Percentiles rank a stretch among this genome's conserved stretches.
Conservation (phyloP, 306 rosid species). For the Ziziphus jujuba region DNA sequence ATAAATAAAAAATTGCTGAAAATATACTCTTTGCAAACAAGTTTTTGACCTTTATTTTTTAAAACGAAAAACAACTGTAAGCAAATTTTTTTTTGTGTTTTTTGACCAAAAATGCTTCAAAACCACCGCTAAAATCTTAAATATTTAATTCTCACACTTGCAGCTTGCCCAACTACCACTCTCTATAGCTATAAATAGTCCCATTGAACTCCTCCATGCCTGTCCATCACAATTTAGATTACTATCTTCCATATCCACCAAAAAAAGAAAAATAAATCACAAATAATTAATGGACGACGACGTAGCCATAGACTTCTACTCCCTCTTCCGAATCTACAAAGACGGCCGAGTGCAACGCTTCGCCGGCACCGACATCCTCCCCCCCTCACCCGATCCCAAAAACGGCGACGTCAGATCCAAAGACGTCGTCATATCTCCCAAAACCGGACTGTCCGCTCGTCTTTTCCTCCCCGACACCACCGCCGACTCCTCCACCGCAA, state of each 20-base stretch:
- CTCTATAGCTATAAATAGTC: too few species aligned
- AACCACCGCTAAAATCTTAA: too few species aligned
- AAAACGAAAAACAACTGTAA: too few species aligned
- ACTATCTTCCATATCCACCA: too few species aligned
- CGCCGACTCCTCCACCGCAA: slow-evolving; percentile 13
- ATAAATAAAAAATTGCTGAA: too few species aligned
- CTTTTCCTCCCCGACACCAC: slow-evolving; percentile 25
- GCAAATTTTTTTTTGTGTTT: too few species aligned
- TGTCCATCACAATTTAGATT: too few species aligned
- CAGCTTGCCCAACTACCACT: background rate
- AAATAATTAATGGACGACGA: background rate
- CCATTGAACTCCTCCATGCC: too few species aligned
- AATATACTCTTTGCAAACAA: too few species aligned
- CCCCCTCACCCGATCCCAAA: slow-evolving; percentile 32
- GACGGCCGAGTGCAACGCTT: slow-evolving; percentile 30
- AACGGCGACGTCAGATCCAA: slow-evolving; percentile 41
- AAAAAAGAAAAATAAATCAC: too few species aligned
- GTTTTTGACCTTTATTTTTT: too few species aligned
- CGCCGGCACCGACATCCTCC: slow-evolving; percentile 19
- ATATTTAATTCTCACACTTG: background rate
- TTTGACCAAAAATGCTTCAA: too few species aligned
- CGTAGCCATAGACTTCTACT: background rate
- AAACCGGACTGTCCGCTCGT: slow-evolving; percentile 31
- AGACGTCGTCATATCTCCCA: slow-evolving; percentile 35
- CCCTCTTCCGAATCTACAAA: slow-evolving; percentile 36